Conservation (phyloP, 495 filamentous ascomycete genomes). For the Aspergillus campestris region DNA sequence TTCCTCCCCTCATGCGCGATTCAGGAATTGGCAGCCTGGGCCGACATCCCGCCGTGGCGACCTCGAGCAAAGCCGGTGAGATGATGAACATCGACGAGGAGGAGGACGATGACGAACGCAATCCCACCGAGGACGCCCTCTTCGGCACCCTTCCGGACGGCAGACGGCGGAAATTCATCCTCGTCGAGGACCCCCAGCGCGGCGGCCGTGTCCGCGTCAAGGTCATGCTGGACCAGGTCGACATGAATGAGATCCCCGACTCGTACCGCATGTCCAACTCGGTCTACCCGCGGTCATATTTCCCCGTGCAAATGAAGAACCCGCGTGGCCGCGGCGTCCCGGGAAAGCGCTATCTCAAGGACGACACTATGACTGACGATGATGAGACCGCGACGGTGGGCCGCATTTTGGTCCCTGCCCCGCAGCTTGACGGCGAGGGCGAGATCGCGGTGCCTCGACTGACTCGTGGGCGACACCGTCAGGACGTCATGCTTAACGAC, state of each 20-base stretch:
- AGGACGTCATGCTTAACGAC: constrained; percentile 84
- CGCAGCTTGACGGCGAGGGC: constrained; percentile 65
- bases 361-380: constrained; percentile 48
- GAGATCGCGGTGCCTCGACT: constrained; percentile 67
- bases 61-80: constrained; percentile 27
- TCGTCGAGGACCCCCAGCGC: constrained; percentile 80
- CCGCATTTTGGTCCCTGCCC: constrained; percentile 57
- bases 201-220: constrained; percentile 73
- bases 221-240: constrained; percentile 77
- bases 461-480: constrained; percentile 53
- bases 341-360: constrained; percentile 56
- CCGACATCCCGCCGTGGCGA: constrained; percentile 31
- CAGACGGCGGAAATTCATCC: constrained; percentile 91
- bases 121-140: constrained; percentile 50
- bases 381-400: constrained; percentile 41
- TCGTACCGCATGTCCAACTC: constrained; percentile 81
- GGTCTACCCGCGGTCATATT: constrained; percentile 85
- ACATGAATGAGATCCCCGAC: constrained; percentile 90
- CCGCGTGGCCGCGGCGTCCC: constrained; percentile 56
- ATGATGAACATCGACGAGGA: constrained; percentile 10
- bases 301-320: constrained; percentile 76
- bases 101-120: constrained; percentile 37
- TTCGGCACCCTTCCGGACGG: constrained; percentile 80
- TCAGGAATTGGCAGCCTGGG: constrained; percentile 51
- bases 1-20: constrained; percentile 61